A percentile compares a stretch with the other conserved stretches of the same genome.
These are phyloP conservation scores for Bruguiera parviflora DNA, from an alignment of 345 rosid species.

Conservation along the genomic window DNA sequence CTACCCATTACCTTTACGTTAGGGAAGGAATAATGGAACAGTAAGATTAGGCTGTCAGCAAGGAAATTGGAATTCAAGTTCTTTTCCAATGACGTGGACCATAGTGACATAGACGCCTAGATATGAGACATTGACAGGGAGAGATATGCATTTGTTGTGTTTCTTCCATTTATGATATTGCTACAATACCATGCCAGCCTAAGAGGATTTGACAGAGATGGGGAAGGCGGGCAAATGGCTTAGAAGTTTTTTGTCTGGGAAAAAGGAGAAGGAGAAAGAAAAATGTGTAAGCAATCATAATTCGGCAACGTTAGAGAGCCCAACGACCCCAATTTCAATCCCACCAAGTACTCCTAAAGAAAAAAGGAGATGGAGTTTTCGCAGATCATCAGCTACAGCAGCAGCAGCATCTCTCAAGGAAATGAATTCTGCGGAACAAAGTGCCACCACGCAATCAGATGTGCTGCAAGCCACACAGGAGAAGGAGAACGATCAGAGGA, in stretches of 20 bases:
- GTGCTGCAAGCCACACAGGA: slow-evolving; percentile 13
- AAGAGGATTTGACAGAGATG: slow-evolving; percentile 41
- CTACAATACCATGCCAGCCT: slow-evolving; percentile 17
- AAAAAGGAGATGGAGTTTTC: slow-evolving; percentile 84
- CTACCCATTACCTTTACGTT: too few species aligned
- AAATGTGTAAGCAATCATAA: slow-evolving; percentile 23
- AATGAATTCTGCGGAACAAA: slow-evolving; percentile 13
- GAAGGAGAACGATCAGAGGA: slow-evolving; percentile 41
- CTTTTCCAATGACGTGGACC: slow-evolving; percentile 25
- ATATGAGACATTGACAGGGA: not conserved
- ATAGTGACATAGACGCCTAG: slow-evolving; percentile 15
- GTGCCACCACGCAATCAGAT: not conserved
- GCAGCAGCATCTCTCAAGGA: slow-evolving; percentile 36
- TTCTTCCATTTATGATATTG: slow-evolving; percentile 19
- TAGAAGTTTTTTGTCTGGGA: slow-evolving; percentile 58
- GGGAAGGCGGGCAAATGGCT: slow-evolving; percentile 91
- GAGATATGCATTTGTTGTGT: slow-evolving; percentile 16
- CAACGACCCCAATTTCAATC: slow-evolving; percentile 39
- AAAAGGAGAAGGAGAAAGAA: slow-evolving; percentile 47
- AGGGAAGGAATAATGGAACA: slow-evolving; percentile 15
- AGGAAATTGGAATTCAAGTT: slow-evolving; percentile 12
- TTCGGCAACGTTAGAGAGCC: slow-evolving; percentile 31
- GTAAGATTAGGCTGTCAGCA: slow-evolving; percentile 4
- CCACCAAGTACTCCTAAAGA: slow-evolving; percentile 66
- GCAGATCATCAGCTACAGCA: slow-evolving; percentile 69